Evolutionary conservation across 352 stramenopile species (phyloP), one percentile per base, ranked within the genome.

Genomic region (Globisporangium iwayamae): DNA sequence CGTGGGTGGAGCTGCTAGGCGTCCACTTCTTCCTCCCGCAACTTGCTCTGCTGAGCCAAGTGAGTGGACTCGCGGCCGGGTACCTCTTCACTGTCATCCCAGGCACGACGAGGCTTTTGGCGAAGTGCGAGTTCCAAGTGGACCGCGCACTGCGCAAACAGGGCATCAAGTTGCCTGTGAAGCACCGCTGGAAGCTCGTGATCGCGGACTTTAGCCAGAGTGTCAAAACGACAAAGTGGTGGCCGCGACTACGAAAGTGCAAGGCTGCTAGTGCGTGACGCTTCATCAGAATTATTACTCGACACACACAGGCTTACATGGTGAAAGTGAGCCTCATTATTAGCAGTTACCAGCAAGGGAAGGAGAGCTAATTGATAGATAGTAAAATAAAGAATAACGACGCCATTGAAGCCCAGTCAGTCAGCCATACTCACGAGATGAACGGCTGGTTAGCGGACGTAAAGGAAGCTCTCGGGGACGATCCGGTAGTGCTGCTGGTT

Each of bases 1-100:
- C 80, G n/a, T 89, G 80, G 79, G 32, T 83, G 34, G 80, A 89
- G 68, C 68, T 89, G 11, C 28, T 84, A 1, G 62, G 83, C 4
- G 76, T 89, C 3, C 75, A 75, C 16, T 53, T 78, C 10, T 56
- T 88, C 36, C 62, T 81, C 6, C 79, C 79, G 2, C 73, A 76
- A 20, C 56, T 74, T 1, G 81, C 79, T 0, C 81, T 89, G 25
- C n/a, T 89, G 28, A 72, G 72, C 9, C 79, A 89, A 63, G 53
- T 85, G 11, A 81, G 70, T 25, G 79, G 79, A 4, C 79, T 89
- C 20, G 48, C 80, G 1, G 79, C 79, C 13, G 79, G 79, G 54
- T 61, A 55, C 36, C 39, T 61, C 13, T 69, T 67, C 43, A 57
- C 22, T n/a, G 36, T 51, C 30, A 43, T 59, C 36, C 62, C 62